These are phyloP conservation scores for Diddensiella santjacobensis DNA, from an alignment of 805 yeast genomes.

Conservation along the genomic window DNA sequence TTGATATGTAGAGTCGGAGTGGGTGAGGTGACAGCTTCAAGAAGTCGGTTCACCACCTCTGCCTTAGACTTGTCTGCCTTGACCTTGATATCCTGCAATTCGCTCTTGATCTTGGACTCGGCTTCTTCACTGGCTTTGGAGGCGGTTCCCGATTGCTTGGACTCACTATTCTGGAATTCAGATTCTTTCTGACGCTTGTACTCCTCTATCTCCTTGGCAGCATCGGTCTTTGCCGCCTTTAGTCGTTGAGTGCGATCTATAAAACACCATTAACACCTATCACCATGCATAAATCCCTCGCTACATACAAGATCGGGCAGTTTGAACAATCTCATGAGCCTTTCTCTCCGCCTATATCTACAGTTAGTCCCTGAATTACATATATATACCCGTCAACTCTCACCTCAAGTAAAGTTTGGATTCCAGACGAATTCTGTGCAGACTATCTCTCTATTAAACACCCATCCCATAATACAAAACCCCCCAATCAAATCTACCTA, in stretches of 20 bases:
- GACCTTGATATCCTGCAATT: constrained; percentile 63
- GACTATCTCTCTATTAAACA: no score
- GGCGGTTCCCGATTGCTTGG: constrained; percentile 66
- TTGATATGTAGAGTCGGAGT: constrained; percentile 80
- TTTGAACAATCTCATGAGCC: constrained; percentile 93
- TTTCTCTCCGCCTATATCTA: constrained; percentile 76
- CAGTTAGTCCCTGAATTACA: not conserved
- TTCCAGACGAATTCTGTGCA: constrained; percentile 51
- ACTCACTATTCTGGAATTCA: constrained; percentile 71
- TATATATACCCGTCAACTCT: constrained; percentile 21
- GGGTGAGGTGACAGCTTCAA: constrained; percentile 76
- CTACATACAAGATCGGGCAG: constrained; percentile 72
- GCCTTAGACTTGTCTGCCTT: constrained; percentile 59
- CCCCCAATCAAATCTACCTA: no score
- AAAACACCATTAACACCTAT: constrained; percentile 13
- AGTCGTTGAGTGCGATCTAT: constrained; percentile 80
- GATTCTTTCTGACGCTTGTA: constrained; percentile 81
- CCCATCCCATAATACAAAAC: no score
- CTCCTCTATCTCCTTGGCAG: constrained; percentile 79
- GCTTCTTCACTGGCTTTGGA: constrained; percentile 77
- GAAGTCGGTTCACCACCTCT: constrained; percentile 68
- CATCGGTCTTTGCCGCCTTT: constrained; percentile 93
- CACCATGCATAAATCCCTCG: not conserved
- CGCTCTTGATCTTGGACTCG: constrained; percentile 64
- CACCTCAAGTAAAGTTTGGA: constrained; percentile 64